These are phyloP conservation scores for Calvatia gigantea DNA, from an alignment of 768 basidiomycete genomes.

Conservation along the genomic window DNA sequence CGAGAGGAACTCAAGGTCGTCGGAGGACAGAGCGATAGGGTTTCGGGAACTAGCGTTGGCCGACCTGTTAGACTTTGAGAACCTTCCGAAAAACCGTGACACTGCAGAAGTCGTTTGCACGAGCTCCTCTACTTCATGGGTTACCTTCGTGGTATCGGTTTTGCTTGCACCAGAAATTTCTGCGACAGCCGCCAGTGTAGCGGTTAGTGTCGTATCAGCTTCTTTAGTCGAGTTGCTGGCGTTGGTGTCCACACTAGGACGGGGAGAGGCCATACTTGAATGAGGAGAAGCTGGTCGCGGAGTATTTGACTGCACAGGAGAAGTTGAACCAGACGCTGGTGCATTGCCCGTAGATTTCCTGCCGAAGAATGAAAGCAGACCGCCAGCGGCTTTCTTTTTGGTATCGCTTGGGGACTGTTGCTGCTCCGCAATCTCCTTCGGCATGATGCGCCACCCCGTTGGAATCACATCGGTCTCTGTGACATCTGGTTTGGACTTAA, in stretches of 20 bases:
- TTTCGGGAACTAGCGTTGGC: conserved; percentile 34
- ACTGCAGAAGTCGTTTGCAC: conserved; percentile 60
- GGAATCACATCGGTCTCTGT: conserved; percentile 55
- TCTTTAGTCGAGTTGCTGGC: conserved; percentile 2
- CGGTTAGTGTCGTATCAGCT: not conserved
- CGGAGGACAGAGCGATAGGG: conserved; percentile 68
- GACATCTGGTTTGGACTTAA: conserved; percentile 50
- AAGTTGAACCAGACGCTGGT: conserved; percentile 4
- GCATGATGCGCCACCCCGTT: conserved; percentile 70
- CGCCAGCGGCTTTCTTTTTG: conserved; percentile 51
- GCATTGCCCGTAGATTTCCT: conserved; percentile 27
- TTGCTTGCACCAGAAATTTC: conserved; percentile 1
- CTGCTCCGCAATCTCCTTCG: conserved; percentile 44
- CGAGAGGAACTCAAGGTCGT: conserved; percentile 80
- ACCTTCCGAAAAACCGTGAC: conserved; percentile 78
- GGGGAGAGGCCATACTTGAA: conserved; percentile 11
- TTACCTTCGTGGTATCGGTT: not conserved
- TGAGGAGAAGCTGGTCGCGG: conserved; percentile 20
- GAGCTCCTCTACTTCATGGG: conserved; percentile 18
- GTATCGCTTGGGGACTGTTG: conserved; percentile 26
- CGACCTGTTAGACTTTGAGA: conserved; percentile 48
- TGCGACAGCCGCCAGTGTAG: not conserved
- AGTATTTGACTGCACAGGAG: conserved; percentile 15
- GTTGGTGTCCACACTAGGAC: conserved; percentile 8
- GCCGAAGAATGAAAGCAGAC: conserved; percentile 74